Percentiles rank a stretch among this genome's conserved stretches.
These are phyloP conservation scores for Xylariaceae sp. DNA, from an alignment of 2,329 filamentous ascomycete species.

Conservation along the genomic window DNA sequence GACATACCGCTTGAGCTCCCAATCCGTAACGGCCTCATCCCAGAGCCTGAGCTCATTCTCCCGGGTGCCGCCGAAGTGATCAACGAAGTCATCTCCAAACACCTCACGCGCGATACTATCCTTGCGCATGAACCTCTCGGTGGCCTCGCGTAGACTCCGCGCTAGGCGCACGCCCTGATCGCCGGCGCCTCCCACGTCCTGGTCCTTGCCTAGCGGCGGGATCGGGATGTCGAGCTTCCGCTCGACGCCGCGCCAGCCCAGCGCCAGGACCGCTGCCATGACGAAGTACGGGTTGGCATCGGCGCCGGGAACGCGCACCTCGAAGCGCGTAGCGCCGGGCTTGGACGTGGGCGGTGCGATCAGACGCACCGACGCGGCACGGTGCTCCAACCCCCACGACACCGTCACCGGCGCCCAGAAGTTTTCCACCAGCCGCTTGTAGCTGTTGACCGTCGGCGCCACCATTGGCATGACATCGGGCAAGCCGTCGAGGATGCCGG, in stretches of 20 bases:
- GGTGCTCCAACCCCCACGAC: constrained; percentile 94
- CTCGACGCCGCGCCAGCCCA: constrained; percentile 90
- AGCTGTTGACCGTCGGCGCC: constrained; percentile 94
- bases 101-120: constrained; percentile 91
- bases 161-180: constrained; percentile 80
- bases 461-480: constrained; percentile 95
- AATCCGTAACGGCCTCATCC: constrained; percentile 97
- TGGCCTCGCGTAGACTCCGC: constrained; percentile 84
- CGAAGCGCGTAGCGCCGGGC: constrained; percentile 84
- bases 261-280: constrained; percentile 80
- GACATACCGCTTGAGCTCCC: constrained; percentile 80
- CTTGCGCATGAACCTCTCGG: constrained; percentile 71
- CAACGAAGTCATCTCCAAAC: constrained; percentile 92
- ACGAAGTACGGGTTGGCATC: constrained; percentile 90
- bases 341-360: constrained; percentile 88
- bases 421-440: constrained; percentile 97
- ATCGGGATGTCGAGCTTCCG: constrained; percentile 85
- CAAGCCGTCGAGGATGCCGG: constrained; percentile 83
- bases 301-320: constrained; percentile 91
- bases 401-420: constrained; percentile 99
- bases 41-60: constrained; percentile 89
- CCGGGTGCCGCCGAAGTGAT: constrained; percentile 89
- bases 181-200: constrained; percentile 72
- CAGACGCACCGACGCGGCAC: constrained; percentile 85
- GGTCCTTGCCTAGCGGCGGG: constrained; percentile 81